Evolutionary conservation across 352 stramenopile species (phyloP).

Genomic region (Globisporangium okanoganense): DNA sequence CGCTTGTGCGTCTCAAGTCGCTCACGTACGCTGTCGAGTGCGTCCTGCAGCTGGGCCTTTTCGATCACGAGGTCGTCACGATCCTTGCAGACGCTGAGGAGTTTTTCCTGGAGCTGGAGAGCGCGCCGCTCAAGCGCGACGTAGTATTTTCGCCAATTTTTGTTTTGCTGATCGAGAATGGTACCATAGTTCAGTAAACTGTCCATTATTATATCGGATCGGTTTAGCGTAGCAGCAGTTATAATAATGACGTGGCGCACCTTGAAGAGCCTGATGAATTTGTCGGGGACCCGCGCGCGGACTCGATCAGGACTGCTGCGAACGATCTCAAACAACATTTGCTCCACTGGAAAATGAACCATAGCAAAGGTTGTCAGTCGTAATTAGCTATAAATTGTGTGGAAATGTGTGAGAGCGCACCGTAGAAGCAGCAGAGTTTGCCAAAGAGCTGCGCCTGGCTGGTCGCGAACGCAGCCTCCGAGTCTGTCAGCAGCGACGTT

Average conservation of each 20-base stretch:
- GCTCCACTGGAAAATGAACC: constrained; percentile 38
- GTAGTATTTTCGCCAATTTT: constrained; percentile 74
- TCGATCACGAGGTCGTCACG: constrained; percentile 30
- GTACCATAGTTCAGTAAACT: background rate
- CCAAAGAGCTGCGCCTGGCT: constrained; percentile 22
- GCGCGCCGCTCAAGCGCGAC: constrained; percentile 45
- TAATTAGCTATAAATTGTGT: background rate
- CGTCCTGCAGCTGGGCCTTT: constrained; percentile 20
- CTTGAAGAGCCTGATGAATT: constrained; percentile 63
- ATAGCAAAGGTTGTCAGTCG: background rate
- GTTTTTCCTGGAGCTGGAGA: constrained; percentile 26
- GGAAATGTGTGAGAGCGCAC: constrained; percentile 20
- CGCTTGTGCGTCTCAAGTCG: constrained; percentile 21
- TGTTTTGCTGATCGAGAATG: constrained; percentile 38
- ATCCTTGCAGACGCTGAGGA: constrained; percentile 27
- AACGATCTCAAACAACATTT: constrained; percentile 58
- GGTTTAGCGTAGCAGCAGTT: background rate
- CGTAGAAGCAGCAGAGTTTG: constrained; percentile 41
- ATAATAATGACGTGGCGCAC: constrained; percentile 10
- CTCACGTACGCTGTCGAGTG: constrained; percentile 16
- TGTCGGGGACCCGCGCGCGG: constrained; percentile 34
- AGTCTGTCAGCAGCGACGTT: constrained; percentile 13
- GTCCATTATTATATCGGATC: background rate
- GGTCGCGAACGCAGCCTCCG: background rate
- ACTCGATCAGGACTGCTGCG: constrained; percentile 49